A percentile compares a stretch with the other conserved stretches of the same genome.
phyloP scores from a whole-genome alignment of 2,329 filamentous ascomycete genomes.

The Didymella sp. region DNA sequence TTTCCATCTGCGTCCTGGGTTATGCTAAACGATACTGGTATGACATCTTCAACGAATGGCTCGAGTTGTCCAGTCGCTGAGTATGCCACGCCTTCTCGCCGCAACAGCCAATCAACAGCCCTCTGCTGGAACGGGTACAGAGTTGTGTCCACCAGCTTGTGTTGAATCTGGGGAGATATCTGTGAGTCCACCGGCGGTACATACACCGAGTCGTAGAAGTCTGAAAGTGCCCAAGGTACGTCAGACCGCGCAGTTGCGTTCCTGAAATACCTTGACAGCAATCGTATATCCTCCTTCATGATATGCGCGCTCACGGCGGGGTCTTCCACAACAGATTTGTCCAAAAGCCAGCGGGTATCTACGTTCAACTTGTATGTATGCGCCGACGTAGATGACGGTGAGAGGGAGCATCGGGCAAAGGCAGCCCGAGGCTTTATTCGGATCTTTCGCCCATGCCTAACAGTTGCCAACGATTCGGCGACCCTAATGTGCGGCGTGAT shows the following conservation, averaged over 20 bases:
- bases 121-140: constrained; percentile 77
- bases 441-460: constrained; percentile 26
- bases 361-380: constrained; percentile 28
- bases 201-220: constrained; percentile 75
- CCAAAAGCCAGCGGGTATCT: constrained; percentile 42
- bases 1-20: constrained; percentile 57
- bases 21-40: constrained; percentile 56
- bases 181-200: constrained; percentile 59
- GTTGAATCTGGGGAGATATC: constrained; percentile 41
- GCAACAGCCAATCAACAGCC: constrained; percentile 73
- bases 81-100: constrained; percentile 67
- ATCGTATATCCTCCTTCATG: constrained; percentile 35
- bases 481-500: constrained; percentile 23
- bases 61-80: constrained; percentile 25
- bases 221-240: constrained; percentile 56
- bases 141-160: constrained; percentile 46
- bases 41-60: constrained; percentile 16
- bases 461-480: constrained; percentile 29
- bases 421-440: constrained; percentile 28
- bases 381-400: constrained; percentile 11
- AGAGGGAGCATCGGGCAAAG: constrained; percentile 37
- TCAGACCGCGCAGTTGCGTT: constrained; percentile 14
- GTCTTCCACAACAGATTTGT: constrained; percentile 38
- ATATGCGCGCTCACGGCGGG: constrained; percentile 19
- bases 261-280: constrained; percentile 38